phyloP scores from a whole-genome alignment of 176 grass and related monocot species.

The Oryza meyeriana region DNA sequence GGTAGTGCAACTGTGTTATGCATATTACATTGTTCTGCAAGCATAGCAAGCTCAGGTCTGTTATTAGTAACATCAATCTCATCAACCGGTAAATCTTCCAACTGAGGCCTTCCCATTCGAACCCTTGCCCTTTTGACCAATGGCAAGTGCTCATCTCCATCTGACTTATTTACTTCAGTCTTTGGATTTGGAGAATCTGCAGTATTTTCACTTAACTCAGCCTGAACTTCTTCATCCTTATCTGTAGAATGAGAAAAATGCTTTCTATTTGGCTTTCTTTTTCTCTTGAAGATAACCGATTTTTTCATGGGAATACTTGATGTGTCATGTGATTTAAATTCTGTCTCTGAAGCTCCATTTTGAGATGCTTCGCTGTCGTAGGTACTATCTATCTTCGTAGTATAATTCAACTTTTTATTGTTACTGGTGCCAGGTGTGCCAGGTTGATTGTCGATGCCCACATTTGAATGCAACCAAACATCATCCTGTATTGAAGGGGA shows the following conservation, averaged over 20 bases:
- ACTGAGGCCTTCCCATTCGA: constrained; percentile 70
- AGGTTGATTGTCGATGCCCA: constrained; percentile 25
- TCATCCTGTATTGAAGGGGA: constrained; percentile 29
- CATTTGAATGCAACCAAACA: constrained; percentile 34
- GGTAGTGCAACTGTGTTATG: neutral
- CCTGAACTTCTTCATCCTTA: constrained; percentile 36
- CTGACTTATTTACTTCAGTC: constrained; percentile 66
- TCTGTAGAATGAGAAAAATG: constrained; percentile 25
- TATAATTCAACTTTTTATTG: constrained; percentile 25
- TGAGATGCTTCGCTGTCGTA: constrained; percentile 52
- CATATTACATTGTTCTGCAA: constrained; percentile 27
- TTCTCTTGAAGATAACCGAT: constrained; percentile 59
- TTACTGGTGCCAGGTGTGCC: constrained; percentile 32
- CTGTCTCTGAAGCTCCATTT: constrained; percentile 39
- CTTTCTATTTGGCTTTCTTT: constrained; percentile 56
- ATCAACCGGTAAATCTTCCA: constrained; percentile 39
- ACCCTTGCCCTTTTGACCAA: constrained; percentile 99
- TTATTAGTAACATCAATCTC: constrained; percentile 29
- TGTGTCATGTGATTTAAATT: constrained; percentile 50
- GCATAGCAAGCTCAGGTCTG: constrained; percentile 14
- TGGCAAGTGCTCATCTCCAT: constrained; percentile 93
- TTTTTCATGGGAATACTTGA: constrained; percentile 43
- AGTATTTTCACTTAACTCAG: constrained; percentile 38
- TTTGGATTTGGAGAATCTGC: constrained; percentile 56
- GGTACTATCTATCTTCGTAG: constrained; percentile 31